A percentile compares a stretch with the other conserved stretches of the same genome.
phyloP scores from a whole-genome alignment of 2,329 filamentous ascomycete species.

The Fusarium sacchari region DNA sequence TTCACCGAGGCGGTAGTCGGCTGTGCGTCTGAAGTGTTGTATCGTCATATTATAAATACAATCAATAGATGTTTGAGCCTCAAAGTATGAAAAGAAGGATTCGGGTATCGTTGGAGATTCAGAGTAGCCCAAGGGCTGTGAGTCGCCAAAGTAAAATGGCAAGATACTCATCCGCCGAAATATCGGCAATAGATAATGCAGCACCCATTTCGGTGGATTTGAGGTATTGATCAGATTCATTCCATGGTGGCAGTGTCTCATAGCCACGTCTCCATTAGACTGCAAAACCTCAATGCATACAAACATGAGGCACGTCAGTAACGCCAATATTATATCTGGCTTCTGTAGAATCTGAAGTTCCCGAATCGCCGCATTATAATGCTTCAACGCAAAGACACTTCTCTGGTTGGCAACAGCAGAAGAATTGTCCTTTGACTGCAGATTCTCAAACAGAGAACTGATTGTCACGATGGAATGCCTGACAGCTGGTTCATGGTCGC shows the following conservation, averaged over 20 bases:
- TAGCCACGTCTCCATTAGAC: constrained; percentile 16
- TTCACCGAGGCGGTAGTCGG: not conserved
- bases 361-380: constrained; percentile 14
- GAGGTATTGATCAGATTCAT: not conserved
- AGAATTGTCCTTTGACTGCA: not conserved
- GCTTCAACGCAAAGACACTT: constrained; percentile 5
- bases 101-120: not conserved
- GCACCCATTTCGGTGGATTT: constrained; percentile 3
- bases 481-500: constrained; percentile 22
- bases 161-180: constrained; percentile 10
- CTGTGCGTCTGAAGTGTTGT: constrained; percentile 7
- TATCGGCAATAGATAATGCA: not conserved
- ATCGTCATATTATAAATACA: constrained; percentile 9
- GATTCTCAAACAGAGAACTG: constrained; percentile 8
- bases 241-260: constrained; percentile 9
- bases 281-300: constrained; percentile 18
- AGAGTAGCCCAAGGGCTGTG: not conserved
- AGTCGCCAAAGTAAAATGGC: constrained; percentile 20
- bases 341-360: not conserved
- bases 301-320: constrained; percentile 16
- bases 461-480: constrained; percentile 23
- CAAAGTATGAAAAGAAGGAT: not conserved
- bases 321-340: constrained; percentile 1
- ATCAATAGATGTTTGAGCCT: constrained; percentile 4
- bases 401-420: not conserved